Evolutionary conservation across 129 eudicot genomes (phyloP), one percentile per base, ranked within the genome.

Genomic region (Chrysanthemum lavandulifolium): DNA sequence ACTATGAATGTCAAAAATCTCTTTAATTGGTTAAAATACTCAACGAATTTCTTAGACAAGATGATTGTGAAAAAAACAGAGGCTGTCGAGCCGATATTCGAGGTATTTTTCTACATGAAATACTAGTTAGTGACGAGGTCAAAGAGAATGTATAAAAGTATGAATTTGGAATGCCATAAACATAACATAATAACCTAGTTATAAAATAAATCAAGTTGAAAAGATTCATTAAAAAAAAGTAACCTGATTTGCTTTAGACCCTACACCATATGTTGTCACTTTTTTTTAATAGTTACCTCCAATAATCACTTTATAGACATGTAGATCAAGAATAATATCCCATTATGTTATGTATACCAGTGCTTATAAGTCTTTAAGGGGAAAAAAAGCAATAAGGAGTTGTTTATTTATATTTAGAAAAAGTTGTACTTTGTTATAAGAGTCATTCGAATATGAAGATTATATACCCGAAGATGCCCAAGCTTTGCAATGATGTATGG

Each of bases 261-360:
- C 52, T 18, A 31, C 65, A 33, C 71, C 71, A 77, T 61, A 47
- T 14, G 52, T 40, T 40, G 47, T 40, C 47, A 6, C 45, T 40
- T 40, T 40, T 40, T 40, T 40, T 6, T 40, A 4, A 6, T 6
- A 40, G 47, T 40, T 40, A 15, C 78, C 51, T 62, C 18, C 62
- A 27, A 62, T 51, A 16, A 18, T 43, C 74, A 76, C 69, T 76
- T 67, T 77, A 71, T 69, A 69, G 71, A 61, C 81, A 31, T 60
- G 19, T 69, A 50, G 71, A 60, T 49, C 76, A 69, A 50, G 47
- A 59, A 61, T 31, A 36, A 6, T 14, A 3, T 10, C 57, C 81
- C 33, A 53, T 18, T 69, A 68, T 68, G 57, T 15, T 60, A 73
- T 50, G 61, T 14, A 13, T 16, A 58, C 10, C 10, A 31, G 2